Evolutionary conservation across 2,329 filamentous ascomycete species (phyloP).

Genomic region (Fusarium sp.): DNA sequence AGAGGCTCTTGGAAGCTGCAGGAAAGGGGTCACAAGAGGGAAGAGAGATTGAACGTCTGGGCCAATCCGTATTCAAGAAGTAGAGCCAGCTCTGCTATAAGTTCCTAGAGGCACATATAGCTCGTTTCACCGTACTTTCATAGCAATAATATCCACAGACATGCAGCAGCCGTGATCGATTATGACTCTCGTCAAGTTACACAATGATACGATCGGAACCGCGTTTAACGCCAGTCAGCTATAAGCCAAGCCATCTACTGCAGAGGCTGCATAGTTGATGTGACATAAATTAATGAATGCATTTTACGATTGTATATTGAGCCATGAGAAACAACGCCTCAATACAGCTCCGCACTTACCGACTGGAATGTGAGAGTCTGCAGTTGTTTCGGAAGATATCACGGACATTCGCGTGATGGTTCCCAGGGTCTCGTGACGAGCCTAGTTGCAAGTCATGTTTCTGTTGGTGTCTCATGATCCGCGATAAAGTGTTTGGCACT

Average conservation of each 20-base stretch:
- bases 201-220: not conserved
- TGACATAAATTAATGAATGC: not conserved
- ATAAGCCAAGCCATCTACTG: not conserved
- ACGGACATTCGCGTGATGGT: slow-evolving; percentile 19
- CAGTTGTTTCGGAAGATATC: slow-evolving; percentile 19
- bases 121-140: slow-evolving; percentile 10
- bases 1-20: slow-evolving; percentile 78
- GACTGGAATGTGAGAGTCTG: slow-evolving; percentile 11
- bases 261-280: slow-evolving; percentile 12
- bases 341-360: not conserved
- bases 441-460: slow-evolving; percentile 23
- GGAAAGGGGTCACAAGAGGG: slow-evolving; percentile 73
- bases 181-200: not conserved
- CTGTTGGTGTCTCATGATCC: slow-evolving; percentile 18
- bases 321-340: slow-evolving; percentile 1
- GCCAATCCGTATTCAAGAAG: slow-evolving; percentile 67
- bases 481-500: not conserved
- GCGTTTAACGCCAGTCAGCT: slow-evolving; percentile 7
- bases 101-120: slow-evolving; percentile 16
- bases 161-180: not conserved
- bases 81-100: slow-evolving; percentile 22
- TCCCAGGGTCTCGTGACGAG: slow-evolving; percentile 23
- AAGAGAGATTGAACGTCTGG: slow-evolving; percentile 84
- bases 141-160: not conserved
- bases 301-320: not conserved